Base-by-base conservation (phyloP, 257 asterid species). In the Solanum pimpinellifolium region DNA sequence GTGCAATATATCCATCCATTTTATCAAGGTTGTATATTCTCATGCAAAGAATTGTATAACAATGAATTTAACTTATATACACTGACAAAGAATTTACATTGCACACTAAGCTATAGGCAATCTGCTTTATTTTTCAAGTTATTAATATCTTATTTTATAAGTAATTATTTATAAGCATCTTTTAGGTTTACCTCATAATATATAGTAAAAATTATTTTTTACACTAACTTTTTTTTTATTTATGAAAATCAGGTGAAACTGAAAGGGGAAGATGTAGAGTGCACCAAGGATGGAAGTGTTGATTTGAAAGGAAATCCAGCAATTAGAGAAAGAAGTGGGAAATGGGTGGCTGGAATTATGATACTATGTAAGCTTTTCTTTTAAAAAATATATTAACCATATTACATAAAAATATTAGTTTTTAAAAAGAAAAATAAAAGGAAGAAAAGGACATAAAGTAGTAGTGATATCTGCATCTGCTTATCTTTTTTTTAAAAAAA, bases 231-330 rank as follows among this genome's bases (percentile, higher is more conserved):
- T 70, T 73, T 70, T 0, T 72, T 15, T 7, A 27, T 68, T 33
- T 33, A 16, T 70, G 35, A 37, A 37, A n/a, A 87, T 46, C 11
- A 93, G 98, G 92, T n/a, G 37, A 94, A 91, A 90, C 44, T 86
- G 80, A 92, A 90, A 89, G 89, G 44, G 75, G 92, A 89, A 33
- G 92, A 89, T 72, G 85, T 69, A 25, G 92, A 73, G 86, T 87
- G 39, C 86, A 95, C 99, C 0, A 87, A 89, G 16, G 99, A 96
- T 91, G 99, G 99, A 85, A 93, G 92, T 87, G 88, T 96, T 20
- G 98, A 94, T 93, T 77, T 94, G 89, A 90, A 92, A 84, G 99
- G 99, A 44, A 88, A 81, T 20, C 93, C 96, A 0, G 98, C 99
- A 5, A 88, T 90, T 41, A 89, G 96, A 70, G 89, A 88, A 21